These are phyloP conservation scores for Atkinsonella texensis DNA, from an alignment of 2,329 filamentous ascomycete genomes.

Conservation along the genomic window DNA sequence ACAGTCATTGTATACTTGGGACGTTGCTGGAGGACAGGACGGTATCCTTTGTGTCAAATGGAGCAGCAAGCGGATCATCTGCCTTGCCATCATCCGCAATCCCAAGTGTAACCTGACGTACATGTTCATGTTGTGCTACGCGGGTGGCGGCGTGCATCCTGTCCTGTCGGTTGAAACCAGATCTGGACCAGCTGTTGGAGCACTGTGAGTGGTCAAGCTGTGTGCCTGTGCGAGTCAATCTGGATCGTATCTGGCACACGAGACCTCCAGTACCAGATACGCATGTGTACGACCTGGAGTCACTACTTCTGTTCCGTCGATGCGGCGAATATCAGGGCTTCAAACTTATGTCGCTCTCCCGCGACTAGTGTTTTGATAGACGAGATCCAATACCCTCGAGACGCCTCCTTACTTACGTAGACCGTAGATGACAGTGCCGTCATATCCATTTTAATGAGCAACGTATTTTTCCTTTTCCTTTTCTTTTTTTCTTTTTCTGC, in stretches of 20 bases:
- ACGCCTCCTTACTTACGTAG: too few species aligned
- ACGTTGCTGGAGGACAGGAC: neutral
- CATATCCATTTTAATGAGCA: too few species aligned
- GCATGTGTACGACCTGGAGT: too few species aligned
- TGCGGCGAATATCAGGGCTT: too few species aligned
- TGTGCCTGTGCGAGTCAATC: neutral
- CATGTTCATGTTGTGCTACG: slow-evolving; percentile 1
- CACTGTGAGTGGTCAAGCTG: neutral
- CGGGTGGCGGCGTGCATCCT: slow-evolving; percentile 1
- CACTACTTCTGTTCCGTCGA: too few species aligned
- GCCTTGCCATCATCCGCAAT: neutral
- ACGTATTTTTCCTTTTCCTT: too few species aligned
- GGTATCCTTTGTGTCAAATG: neutral
- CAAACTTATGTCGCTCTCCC: too few species aligned
- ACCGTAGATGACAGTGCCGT: too few species aligned
- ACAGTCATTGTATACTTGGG: neutral
- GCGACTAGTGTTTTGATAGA: too few species aligned
- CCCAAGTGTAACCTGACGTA: neutral
- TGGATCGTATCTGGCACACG: neutral
- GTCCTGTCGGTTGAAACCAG: neutral
- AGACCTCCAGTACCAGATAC: too few species aligned
- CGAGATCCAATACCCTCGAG: too few species aligned
- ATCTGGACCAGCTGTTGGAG: neutral
- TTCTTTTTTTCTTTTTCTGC: too few species aligned
- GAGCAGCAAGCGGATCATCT: neutral